Evolutionary conservation across 140 eudicot genomes (phyloP).

Genomic region (Anethum foeniculum): DNA sequence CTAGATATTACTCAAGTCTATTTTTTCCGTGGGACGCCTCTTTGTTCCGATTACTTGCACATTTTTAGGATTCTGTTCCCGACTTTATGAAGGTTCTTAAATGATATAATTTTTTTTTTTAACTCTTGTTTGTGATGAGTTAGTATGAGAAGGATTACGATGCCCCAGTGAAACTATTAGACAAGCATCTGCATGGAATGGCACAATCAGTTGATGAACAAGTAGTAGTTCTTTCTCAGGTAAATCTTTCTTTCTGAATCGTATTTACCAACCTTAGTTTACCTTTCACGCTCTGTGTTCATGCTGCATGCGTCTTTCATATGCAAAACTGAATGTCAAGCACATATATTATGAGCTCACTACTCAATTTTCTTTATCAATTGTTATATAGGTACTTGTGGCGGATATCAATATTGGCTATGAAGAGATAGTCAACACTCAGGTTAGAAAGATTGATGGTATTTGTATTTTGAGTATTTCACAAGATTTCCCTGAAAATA

Average conservation of each 20-base stretch:
- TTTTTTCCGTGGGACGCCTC: background rate
- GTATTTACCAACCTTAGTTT: background rate
- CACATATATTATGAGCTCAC: background rate
- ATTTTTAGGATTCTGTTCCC: background rate
- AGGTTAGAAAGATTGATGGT: slow-evolving; percentile 23
- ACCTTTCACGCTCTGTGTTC: background rate
- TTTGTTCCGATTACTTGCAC: background rate
- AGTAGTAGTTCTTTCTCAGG: slow-evolving; percentile 66
- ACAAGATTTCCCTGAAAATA: background rate
- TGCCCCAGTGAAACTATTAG: slow-evolving; percentile 63
- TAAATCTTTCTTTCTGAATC: slow-evolving; percentile 7
- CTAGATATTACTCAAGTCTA: background rate
- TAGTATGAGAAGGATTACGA: slow-evolving; percentile 66
- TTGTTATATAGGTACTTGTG: slow-evolving; percentile 46
- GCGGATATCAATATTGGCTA: slow-evolving; percentile 66
- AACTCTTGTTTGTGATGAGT: background rate
- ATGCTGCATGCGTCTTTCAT: background rate
- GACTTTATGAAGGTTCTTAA: background rate
- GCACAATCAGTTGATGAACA: slow-evolving; percentile 62
- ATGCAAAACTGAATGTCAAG: background rate
- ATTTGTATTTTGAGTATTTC: background rate
- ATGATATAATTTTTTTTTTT: background rate
- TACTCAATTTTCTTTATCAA: background rate
- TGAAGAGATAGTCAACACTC: slow-evolving; percentile 63
- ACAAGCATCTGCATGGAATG: slow-evolving; percentile 58